Evolutionary conservation across 768 basidiomycete genomes (phyloP).

Genomic region (Rhodotorula taiwanensis): DNA sequence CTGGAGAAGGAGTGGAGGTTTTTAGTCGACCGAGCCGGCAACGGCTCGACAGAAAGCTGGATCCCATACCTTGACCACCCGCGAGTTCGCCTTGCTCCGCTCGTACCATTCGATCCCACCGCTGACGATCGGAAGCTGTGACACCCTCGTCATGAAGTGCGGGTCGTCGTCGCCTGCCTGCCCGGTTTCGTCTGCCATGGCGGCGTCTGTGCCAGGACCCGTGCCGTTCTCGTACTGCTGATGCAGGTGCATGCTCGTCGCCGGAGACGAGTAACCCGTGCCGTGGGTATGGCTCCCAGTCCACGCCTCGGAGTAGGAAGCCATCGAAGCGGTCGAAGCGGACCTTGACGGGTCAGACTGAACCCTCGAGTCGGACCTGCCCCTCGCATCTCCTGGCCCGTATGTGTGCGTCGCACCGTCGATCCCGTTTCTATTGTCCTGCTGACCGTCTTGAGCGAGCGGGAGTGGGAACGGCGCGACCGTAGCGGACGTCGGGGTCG

Average conservation of each 20-base stretch:
- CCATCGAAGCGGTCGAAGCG: constrained; percentile 16
- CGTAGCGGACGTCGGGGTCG: not conserved
- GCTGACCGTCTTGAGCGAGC: not conserved
- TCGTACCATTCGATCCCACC: constrained; percentile 47
- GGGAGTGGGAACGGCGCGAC: not conserved
- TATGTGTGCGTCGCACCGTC: too few relatives aligned
- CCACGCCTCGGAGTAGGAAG: constrained; percentile 23
- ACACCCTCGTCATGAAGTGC: constrained; percentile 32
- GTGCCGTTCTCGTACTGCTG: too few relatives aligned
- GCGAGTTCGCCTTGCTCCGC: constrained; percentile 71
- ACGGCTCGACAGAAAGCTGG: not conserved
- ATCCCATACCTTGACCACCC: constrained; percentile 72
- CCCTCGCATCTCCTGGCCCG: too few relatives aligned
- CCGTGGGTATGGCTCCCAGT: not conserved
- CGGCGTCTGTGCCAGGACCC: not conserved
- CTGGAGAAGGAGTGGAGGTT: not conserved
- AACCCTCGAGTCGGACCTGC: not conserved
- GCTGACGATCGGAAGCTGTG: constrained; percentile 27
- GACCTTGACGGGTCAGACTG: constrained; percentile 12
- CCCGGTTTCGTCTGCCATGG: not conserved
- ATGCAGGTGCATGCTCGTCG: constrained; percentile 1
- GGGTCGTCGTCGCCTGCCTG: constrained; percentile 7
- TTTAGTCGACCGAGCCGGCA: not conserved
- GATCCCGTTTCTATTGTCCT: too few relatives aligned
- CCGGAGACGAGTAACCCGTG: constrained; percentile 13